Percentiles rank a stretch among this genome's conserved stretches.
These are phyloP conservation scores for Cephaloascus albidus DNA, from an alignment of 805 yeast species.

Conservation along the genomic window DNA sequence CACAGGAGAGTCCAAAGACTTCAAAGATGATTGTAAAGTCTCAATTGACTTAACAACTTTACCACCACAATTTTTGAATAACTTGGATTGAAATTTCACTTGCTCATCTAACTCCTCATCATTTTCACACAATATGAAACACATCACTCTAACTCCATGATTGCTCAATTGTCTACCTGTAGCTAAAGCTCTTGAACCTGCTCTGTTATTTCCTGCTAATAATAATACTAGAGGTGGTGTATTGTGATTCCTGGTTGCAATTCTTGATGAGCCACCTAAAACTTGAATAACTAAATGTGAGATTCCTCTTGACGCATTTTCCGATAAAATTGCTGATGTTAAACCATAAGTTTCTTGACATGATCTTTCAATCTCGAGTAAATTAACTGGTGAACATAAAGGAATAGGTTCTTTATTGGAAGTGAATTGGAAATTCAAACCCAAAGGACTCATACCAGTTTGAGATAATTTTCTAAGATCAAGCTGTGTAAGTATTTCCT, in stretches of 20 bases:
- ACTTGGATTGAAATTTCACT: constrained; percentile 39
- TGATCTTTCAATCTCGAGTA: constrained; percentile 64
- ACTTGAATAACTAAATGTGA: constrained; percentile 48
- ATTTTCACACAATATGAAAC: constrained; percentile 26
- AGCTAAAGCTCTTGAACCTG: constrained; percentile 70
- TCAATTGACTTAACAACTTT: constrained; percentile 34
- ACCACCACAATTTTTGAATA: constrained; percentile 62
- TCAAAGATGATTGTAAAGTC: constrained; percentile 25
- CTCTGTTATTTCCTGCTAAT: constrained; percentile 62
- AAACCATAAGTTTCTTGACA: constrained; percentile 41
- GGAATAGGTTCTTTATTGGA: constrained; percentile 29
- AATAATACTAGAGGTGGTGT: constrained; percentile 69
- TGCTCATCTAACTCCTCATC: constrained; percentile 29
- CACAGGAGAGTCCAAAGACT: constrained; percentile 57
- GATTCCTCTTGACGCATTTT: constrained; percentile 62
- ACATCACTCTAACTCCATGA: constrained; percentile 62
- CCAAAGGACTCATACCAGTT: background rate
- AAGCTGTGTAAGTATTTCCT: constrained; percentile 2
- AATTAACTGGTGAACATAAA: constrained; percentile 68
- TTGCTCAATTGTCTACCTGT: constrained; percentile 73
- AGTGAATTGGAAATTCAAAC: background rate
- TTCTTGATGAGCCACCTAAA: constrained; percentile 60
- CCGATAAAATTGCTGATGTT: constrained; percentile 38
- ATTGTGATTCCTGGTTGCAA: constrained; percentile 61
- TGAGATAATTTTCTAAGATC: constrained; percentile 5